Base-by-base conservation (phyloP, 2,329 filamentous ascomycete species). In the Sporothrix brasiliensis region DNA sequence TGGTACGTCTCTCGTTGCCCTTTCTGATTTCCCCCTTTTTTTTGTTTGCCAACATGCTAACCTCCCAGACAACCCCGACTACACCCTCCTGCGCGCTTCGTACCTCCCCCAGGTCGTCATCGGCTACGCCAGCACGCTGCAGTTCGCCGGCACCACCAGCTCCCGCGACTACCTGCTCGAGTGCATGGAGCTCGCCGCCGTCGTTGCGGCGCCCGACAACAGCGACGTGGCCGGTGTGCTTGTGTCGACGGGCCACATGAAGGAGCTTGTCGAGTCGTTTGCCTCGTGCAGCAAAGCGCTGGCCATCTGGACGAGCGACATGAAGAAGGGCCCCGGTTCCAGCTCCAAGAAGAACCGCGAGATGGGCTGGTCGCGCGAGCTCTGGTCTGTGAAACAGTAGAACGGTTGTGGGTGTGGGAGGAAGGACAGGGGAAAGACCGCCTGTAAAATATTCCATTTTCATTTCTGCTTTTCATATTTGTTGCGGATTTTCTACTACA, bases 61-160 rank as follows among this genome's bases (percentile, higher is more conserved):
- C 44, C 69, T 72, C 50, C 58, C 67, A 77, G 91, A 90, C 76
- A 85, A 87, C 71, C 78, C 83, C 19, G 88, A 92, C 69, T 85
- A 93, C 63, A 80, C 81, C 63, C 81, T 84, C 30, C 87, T 98
- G 67, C 89, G 93, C 74, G 86, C 88, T 69, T 87, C 88, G 0
- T 98, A 97, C 79, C 84, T 99, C 3, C 94, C 95, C 1, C 93
- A 97, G 78, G 87, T 92, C 21, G 84, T 97, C 54, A 85, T 99
- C 66, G 92, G 91, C 2, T 97, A 95, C 78, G 88, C 95, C 77
- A 90, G 87, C 75, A 89, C 91, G 1, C 83, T 98, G 66, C 91
- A 96, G 78, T 91, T 91, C 76, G 91, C 91, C 0, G 93, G 92
- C 3, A 89, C 88, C 61, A 85, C 88, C 65, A 82, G 96, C 56